Conservation (phyloP, 2,329 filamentous ascomycete genomes). For the Colletotrichum graminicola region DNA sequence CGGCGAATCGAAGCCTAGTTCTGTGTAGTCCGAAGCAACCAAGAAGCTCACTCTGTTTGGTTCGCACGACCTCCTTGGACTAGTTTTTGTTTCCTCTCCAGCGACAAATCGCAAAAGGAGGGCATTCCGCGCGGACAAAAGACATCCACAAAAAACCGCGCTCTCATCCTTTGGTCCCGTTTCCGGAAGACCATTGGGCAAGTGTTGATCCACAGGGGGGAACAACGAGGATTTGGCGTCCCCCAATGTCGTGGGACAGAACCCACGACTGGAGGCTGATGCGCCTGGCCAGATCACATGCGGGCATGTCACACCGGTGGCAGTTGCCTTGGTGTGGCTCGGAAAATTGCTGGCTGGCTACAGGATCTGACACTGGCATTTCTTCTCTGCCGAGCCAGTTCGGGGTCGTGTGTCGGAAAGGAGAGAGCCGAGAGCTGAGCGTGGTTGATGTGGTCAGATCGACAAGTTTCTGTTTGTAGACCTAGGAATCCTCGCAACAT, state of each 20-base stretch:
- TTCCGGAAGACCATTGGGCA: conserved; percentile 60
- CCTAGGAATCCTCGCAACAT: conserved; percentile 54
- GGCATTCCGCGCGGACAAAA: conserved; percentile 88
- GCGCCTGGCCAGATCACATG: conserved; percentile 68
- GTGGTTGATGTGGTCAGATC: conserved; percentile 51
- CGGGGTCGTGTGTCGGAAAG: conserved; percentile 46
- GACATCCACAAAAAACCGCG: conserved; percentile 93
- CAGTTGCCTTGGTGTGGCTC: conserved; percentile 56
- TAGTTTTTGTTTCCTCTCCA: conserved; percentile 94
- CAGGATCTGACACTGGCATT: conserved; percentile 37
- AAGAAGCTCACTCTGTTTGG: conserved; percentile 78
- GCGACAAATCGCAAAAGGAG: conserved; percentile 62
- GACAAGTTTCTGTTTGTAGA: conserved; percentile 61
- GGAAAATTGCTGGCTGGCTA: conserved; percentile 53
- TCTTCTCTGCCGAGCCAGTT: conserved; percentile 21
- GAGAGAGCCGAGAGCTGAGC: conserved; percentile 60
- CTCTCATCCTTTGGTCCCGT: conserved; percentile 64
- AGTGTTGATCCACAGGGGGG: conserved; percentile 47
- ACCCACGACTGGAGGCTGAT: conserved; percentile 65
- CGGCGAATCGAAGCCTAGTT: conserved; percentile 46
- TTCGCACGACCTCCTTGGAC: conserved; percentile 88
- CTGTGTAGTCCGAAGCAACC: conserved; percentile 44
- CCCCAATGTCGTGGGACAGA: conserved; percentile 55
- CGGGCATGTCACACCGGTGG: conserved; percentile 59
- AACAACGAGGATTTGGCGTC: conserved; percentile 62